Conservation (phyloP, 805 yeast species). For the Pichia paraexigua region DNA sequence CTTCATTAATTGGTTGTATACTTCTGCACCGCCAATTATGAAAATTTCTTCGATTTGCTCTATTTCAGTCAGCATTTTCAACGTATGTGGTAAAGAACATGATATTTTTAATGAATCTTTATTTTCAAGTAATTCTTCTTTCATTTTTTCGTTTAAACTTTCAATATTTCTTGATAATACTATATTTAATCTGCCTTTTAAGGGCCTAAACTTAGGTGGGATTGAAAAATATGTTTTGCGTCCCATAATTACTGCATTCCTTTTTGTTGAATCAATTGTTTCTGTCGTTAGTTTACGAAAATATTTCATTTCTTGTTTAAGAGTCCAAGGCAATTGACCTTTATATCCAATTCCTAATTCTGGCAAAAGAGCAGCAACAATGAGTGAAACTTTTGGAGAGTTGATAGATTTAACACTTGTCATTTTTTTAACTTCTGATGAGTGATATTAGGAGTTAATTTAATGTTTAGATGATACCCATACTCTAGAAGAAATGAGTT, state of each 20-base stretch:
- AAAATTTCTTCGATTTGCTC: conserved; percentile 50
- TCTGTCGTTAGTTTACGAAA: conserved; percentile 66
- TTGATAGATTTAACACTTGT: not conserved
- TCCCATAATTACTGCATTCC: conserved; percentile 90
- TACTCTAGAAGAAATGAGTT: too few relatives aligned
- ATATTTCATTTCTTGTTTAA: conserved; percentile 76
- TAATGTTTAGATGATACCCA: too few relatives aligned
- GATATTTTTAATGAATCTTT: conserved; percentile 23
- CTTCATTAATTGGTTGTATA: conserved; percentile 48
- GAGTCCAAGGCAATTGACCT: conserved; percentile 83
- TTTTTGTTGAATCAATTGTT: conserved; percentile 25
- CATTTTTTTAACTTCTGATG: not conserved
- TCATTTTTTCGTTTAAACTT: conserved; percentile 17
- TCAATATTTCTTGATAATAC: conserved; percentile 50
- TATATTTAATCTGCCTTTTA: conserved; percentile 66
- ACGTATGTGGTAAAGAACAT: conserved; percentile 37
- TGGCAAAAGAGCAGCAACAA: conserved; percentile 84
- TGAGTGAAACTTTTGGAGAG: conserved; percentile 41
- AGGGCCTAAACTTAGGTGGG: conserved; percentile 76
- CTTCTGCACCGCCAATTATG: conserved; percentile 89
- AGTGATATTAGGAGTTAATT: not conserved
- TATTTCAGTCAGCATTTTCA: conserved; percentile 25
- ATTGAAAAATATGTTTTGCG: conserved; percentile 94
- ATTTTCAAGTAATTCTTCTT: conserved; percentile 19
- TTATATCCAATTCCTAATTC: conserved; percentile 75